These are phyloP conservation scores for Astrocystis sublimbata DNA, from an alignment of 495 filamentous ascomycete species.

Conservation along the genomic window DNA sequence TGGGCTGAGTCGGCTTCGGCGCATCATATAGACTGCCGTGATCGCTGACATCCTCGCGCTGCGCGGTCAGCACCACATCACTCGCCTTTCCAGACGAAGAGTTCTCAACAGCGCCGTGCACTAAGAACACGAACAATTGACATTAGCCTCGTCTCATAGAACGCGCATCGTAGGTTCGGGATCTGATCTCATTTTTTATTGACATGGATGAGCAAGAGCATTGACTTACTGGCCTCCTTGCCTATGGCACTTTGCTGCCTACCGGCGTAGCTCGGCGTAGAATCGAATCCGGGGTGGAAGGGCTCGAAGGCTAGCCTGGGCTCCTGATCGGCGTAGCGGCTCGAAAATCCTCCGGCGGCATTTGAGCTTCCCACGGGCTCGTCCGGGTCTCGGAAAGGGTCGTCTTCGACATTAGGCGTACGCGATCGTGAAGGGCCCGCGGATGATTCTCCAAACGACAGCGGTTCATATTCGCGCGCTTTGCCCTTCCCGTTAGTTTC, in stretches of 20 bases:
- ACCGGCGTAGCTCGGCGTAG: conserved; percentile 36
- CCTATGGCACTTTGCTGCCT: conserved; percentile 39
- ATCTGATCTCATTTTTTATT: too few relatives aligned
- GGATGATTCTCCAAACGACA: conserved; percentile 22
- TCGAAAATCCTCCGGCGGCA: conserved; percentile 24
- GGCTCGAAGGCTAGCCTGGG: conserved; percentile 47
- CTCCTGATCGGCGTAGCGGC: conserved; percentile 24
- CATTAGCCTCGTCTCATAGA: not conserved
- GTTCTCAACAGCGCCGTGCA: conserved; percentile 18
- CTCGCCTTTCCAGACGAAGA: not conserved
- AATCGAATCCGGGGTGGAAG: conserved; percentile 53
- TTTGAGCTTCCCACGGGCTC: conserved; percentile 29
- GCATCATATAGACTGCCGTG: conserved; percentile 24
- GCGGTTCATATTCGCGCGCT: conserved; percentile 27
- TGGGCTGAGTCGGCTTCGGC: conserved; percentile 34
- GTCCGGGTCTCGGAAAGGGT: conserved; percentile 51
- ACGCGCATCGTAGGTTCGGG: not conserved
- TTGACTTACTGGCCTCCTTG: conserved; percentile 40
- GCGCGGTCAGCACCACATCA: not conserved
- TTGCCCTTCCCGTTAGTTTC: conserved; percentile 48
- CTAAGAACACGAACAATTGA: conserved; percentile 3
- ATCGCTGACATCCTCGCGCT: not conserved
- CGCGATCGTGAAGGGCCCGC: conserved; percentile 40
- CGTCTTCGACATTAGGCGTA: conserved; percentile 39
- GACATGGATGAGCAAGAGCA: too few relatives aligned